Evolutionary conservation across 371 early-diverging fungal genomes (phyloP), one percentile per base, ranked within the genome.

Genomic region (Blyttiomyces sp.): DNA sequence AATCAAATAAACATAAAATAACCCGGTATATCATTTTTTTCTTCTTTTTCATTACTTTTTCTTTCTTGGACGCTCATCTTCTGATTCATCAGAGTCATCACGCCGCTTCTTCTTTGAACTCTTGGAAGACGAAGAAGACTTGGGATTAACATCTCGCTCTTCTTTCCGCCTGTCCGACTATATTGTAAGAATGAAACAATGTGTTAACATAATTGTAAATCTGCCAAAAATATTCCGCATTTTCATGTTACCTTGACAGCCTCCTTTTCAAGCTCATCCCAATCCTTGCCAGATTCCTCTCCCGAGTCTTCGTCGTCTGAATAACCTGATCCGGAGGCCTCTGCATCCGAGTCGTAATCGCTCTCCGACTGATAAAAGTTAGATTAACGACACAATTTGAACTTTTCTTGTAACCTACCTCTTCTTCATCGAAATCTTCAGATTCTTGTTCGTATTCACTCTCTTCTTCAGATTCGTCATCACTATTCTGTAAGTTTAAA

Each of bases 191-290:
- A 3, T 17, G 4, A 13, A 54, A 7, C n/a, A 43, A 17, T 21
- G 51, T 34, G 36, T 13, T 21, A 17, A 17, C 13, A 28, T 11
- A 35, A 51, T 11, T n/a, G n/a, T n/a, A 16, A 49, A 35, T 27
- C 6, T 16, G n/a, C 23, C 43, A 39, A 27, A 26, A 21, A 35
- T 9, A 21, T 36, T 17, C 26, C 16, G 36, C 13, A 51, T 57
- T 39, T 43, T 0, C 1, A 49, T 35, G 24, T 16, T 50, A 76
- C 76, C 72, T 66, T 64, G 4, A 61, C 77, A 0, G 77, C 77
- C 55, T 73, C 72, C 27, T 64, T 43, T 55, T 77, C 77, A 36
- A 77, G 54, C 54, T 74, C 77, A 48, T 77, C 76, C 74, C 76
- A 75, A 43, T 74, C 76, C 53, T 79, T 76, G 1, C 74, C 76